Percentiles rank a stretch among this genome's conserved stretches.
Conservation (phyloP, 371 early-diverging fungal species). For the Mucor racemosus region DNA sequence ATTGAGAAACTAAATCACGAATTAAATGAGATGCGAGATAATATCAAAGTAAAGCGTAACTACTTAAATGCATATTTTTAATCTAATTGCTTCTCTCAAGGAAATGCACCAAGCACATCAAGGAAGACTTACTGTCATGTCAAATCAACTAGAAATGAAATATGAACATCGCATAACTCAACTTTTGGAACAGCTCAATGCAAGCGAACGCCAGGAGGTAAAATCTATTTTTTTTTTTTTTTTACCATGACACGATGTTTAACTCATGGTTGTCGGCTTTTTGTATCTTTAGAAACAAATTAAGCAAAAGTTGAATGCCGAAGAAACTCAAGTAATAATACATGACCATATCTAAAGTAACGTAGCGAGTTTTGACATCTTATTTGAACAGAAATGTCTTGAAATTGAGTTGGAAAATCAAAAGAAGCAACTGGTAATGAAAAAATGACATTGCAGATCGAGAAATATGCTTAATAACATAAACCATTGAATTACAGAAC, state of each 20-base stretch:
- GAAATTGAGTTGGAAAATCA: neutral
- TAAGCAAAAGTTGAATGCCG: neutral
- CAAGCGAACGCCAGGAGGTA: neutral
- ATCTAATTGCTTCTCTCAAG: neutral
- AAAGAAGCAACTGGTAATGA: neutral
- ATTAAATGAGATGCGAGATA: constrained; percentile 25
- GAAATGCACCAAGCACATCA: constrained; percentile 28
- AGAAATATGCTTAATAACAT: too few species aligned
- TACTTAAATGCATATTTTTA: neutral
- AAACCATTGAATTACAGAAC: neutral
- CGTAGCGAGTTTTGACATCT: neutral
- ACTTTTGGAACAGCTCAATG: neutral
- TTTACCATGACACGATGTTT: neutral
- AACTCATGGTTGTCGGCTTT: neutral
- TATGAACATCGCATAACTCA: constrained; percentile 1
- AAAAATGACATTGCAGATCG: neutral
- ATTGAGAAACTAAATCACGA: constrained; percentile 22
- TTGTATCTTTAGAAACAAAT: neutral
- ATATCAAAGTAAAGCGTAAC: constrained; percentile 10
- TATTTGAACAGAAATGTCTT: neutral
- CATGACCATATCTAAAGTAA: neutral
- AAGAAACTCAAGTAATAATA: neutral
- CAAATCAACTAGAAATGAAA: constrained; percentile 14
- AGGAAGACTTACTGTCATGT: constrained; percentile 19
- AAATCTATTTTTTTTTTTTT: too few species aligned